phyloP scores from a whole-genome alignment of 2,329 filamentous ascomycete genomes.

The Aspergillus japonicus region DNA sequence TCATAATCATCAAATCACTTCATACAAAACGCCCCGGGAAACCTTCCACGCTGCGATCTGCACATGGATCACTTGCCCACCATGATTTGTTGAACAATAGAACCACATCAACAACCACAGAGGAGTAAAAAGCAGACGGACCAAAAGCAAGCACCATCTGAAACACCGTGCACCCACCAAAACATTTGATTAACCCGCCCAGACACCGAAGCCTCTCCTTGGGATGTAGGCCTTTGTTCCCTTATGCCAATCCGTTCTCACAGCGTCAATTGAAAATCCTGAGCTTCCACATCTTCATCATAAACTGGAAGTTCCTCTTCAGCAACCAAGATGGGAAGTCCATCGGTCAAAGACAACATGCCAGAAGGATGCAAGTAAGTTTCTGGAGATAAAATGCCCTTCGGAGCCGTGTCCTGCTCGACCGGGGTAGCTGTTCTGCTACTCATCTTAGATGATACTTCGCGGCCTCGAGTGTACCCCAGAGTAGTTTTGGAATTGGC shows the following conservation, averaged over 20 bases:
- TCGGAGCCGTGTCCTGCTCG: conserved; percentile 21
- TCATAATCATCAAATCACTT: conserved; percentile 1
- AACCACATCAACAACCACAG: neutral
- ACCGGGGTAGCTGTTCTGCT: conserved; percentile 26
- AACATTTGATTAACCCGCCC: neutral
- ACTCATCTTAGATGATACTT: conserved; percentile 31
- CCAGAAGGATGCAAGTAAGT: conserved; percentile 46
- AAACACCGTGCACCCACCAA: neutral
- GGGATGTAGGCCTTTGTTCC: neutral
- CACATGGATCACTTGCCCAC: neutral
- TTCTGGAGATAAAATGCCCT: conserved; percentile 39
- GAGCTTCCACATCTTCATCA: conserved; percentile 39
- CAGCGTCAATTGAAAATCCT: conserved; percentile 42
- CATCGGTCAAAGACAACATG: conserved; percentile 38
- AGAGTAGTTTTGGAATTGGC: conserved; percentile 76
- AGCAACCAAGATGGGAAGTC: conserved; percentile 35
- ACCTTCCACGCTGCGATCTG: neutral
- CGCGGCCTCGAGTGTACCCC: conserved; percentile 77
- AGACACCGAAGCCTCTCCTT: neutral
- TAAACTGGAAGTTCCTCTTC: conserved; percentile 38
- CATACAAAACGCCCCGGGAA: neutral
- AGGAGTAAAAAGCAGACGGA: neutral
- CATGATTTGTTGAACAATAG: neutral
- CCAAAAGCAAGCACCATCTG: neutral
- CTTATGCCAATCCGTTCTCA: conserved; percentile 16